phyloP scores from a whole-genome alignment of 1,284 basidiomycete genomes.

The Pyrrhoderma noxium region DNA sequence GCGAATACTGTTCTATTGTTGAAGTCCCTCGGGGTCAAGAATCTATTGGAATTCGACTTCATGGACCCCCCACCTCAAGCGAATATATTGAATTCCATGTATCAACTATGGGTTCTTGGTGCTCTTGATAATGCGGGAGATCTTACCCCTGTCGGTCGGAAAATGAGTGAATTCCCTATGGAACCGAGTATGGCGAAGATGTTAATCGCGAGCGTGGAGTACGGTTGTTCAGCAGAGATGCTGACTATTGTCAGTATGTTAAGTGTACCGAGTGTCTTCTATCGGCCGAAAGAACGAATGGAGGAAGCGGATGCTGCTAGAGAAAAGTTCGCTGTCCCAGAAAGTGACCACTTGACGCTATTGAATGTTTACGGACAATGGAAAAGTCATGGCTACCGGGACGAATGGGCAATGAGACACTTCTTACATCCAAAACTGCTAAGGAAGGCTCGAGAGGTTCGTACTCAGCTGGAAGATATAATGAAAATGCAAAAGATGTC shows the following conservation, averaged over 20 bases:
- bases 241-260: conserved; percentile 99
- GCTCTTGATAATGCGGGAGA: conserved; percentile 98
- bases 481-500: conserved; percentile 98
- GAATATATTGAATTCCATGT: conserved; percentile 97
- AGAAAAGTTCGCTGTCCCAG: conserved; percentile 98
- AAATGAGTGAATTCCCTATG: conserved; percentile 99
- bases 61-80: conserved; percentile 57
- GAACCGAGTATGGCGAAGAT: conserved; percentile 98
- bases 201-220: conserved; percentile 92
- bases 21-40: conserved; percentile 64
- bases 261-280: conserved; percentile 94
- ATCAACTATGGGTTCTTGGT: conserved; percentile 97
- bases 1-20: conserved; percentile 58
- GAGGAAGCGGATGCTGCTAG: conserved; percentile 95
- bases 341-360: conserved; percentile 94
- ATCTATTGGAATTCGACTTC: conserved; percentile 45
- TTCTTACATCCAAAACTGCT: conserved; percentile 96
- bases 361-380: conserved; percentile 97
- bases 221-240: conserved; percentile 92
- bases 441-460: conserved; percentile 94
- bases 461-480: conserved; percentile 94
- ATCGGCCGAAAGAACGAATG: conserved; percentile 90
- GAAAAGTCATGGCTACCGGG: conserved; percentile 90
- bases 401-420: conserved; percentile 91
- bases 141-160: conserved; percentile 84